phyloP scores from a whole-genome alignment of 108 stramenopile species.

The Skeletonema grethae region DNA sequence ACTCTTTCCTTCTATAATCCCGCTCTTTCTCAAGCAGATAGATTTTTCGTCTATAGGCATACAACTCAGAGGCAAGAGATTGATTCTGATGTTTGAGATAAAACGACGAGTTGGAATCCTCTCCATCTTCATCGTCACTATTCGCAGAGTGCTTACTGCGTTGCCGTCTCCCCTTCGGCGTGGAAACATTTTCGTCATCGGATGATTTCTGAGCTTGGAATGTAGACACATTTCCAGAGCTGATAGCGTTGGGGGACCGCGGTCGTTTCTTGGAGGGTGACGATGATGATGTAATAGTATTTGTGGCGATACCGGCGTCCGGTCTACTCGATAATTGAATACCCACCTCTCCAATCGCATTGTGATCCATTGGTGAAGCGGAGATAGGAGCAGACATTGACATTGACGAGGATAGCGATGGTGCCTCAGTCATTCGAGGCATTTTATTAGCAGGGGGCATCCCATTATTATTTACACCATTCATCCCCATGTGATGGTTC shows the following conservation, averaged over 20 bases:
- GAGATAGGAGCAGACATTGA: conserved; percentile 7
- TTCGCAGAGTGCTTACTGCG: conserved; percentile 33
- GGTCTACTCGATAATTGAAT: conserved; percentile 4
- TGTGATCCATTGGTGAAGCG: conserved; percentile 14
- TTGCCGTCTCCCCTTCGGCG: conserved; percentile 33
- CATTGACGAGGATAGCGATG: conserved; percentile 9
- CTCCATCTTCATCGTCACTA: conserved; percentile 60
- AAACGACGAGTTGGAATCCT: conserved; percentile 55
- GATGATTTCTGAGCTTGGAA: conserved; percentile 10
- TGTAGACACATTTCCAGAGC: conserved; percentile 28
- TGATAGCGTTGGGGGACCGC: conserved; percentile 19
- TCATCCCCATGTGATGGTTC: conserved; percentile 15
- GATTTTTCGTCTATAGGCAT: conserved; percentile 57
- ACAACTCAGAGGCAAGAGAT: conserved; percentile 74
- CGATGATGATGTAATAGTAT: background rate
- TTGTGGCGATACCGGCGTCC: background rate
- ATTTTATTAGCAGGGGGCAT: conserved; percentile 8
- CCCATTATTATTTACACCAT: conserved; percentile 7
- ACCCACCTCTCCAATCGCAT: conserved; percentile 3
- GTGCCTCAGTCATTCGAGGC: conserved; percentile 11
- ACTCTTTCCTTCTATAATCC: conserved; percentile 64
- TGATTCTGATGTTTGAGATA: conserved; percentile 81
- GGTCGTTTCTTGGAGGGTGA: conserved; percentile 39
- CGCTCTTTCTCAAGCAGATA: conserved; percentile 67
- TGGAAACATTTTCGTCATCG: conserved; percentile 6